Percentiles rank a stretch among this genome's conserved stretches.
Conservation (phyloP, 495 filamentous ascomycete species). For the Talaromyces nanjingensis region DNA sequence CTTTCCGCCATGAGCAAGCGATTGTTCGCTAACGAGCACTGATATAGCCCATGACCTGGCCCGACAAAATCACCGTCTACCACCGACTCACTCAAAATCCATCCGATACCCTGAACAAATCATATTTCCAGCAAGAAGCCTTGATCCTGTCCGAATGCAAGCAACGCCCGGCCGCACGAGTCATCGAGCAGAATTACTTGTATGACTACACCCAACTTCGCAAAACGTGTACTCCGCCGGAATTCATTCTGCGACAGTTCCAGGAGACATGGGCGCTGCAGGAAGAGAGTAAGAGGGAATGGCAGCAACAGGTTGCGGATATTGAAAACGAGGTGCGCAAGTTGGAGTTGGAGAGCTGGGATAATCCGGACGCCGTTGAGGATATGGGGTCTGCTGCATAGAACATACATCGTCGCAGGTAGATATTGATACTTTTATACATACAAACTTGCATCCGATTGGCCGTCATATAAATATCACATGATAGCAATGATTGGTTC, state of each 20-base stretch:
- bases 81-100: slow-evolving; percentile 66
- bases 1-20: neutral
- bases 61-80: slow-evolving; percentile 81
- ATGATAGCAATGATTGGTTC: neutral
- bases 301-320: slow-evolving; percentile 43
- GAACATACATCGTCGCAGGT: neutral
- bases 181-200: slow-evolving; percentile 74
- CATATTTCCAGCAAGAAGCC: slow-evolving; percentile 51
- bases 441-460: neutral
- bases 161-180: slow-evolving; percentile 68
- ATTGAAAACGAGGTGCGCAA: slow-evolving; percentile 48
- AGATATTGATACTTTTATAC: neutral
- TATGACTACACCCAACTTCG: slow-evolving; percentile 68
- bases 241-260: slow-evolving; percentile 63
- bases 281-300: slow-evolving; percentile 46
- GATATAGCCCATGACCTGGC: slow-evolving; percentile 89
- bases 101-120: slow-evolving; percentile 24
- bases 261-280: slow-evolving; percentile 59
- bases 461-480: neutral
- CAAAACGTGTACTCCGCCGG: slow-evolving; percentile 47
- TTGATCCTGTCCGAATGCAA: slow-evolving; percentile 73
- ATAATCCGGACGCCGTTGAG: slow-evolving; percentile 61
- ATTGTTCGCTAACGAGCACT: neutral
- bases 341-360: slow-evolving; percentile 71
- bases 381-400: slow-evolving; percentile 51